Evolutionary conservation across 2,329 filamentous ascomycete genomes (phyloP), one percentile per base, ranked within the genome.

Genomic region (Tolypocladium nubicola): DNA sequence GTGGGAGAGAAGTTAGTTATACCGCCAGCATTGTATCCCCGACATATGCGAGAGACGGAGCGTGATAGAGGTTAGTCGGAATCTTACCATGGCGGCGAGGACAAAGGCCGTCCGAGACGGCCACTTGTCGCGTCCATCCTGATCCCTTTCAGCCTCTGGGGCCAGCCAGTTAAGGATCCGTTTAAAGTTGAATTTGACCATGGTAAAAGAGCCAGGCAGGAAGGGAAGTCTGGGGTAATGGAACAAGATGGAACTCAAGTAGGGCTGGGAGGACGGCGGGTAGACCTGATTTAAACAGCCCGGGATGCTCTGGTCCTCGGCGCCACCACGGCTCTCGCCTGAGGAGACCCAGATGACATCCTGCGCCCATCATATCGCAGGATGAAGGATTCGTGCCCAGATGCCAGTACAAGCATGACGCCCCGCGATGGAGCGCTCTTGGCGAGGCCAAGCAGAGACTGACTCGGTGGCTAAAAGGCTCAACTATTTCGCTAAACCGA

Each of bases 1-100:
- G 5, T 11, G 3, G 14, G 14, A 30, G 45, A 33, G 16, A 35
- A n/a, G 47, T 50, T 9, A 50, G 47, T 13, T 13, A 33, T 4
- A 11, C 14, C 3, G 16, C 19, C 7, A 5, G 10, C 1, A 13
- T 26, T 26, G 23, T 26, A n/a, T n/a, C n/a, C 23, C 23, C 4
- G 23, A 26, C 23, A 26, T 26, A 26, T 26, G 23, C 23, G 4
- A 26, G 23, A 26, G 13, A 10, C 26, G 9, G 35, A 40, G 43
- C 30, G 26, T 6, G 5, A 35, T 11, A 8, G 9, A 56, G 14
- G 3, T 30, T 2, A 49, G 26, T 49, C 13, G 26, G 26, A 2
- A 5, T 30, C n/a, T 52, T 49, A 79, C 78, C 77, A 68, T 68
- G 0, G 66, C 66, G 11, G 61, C 62, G 26, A 68, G 64, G 1